These are phyloP conservation scores for Talaromyces sp. DNA, from an alignment of 2,329 filamentous ascomycete genomes.

Conservation along the genomic window DNA sequence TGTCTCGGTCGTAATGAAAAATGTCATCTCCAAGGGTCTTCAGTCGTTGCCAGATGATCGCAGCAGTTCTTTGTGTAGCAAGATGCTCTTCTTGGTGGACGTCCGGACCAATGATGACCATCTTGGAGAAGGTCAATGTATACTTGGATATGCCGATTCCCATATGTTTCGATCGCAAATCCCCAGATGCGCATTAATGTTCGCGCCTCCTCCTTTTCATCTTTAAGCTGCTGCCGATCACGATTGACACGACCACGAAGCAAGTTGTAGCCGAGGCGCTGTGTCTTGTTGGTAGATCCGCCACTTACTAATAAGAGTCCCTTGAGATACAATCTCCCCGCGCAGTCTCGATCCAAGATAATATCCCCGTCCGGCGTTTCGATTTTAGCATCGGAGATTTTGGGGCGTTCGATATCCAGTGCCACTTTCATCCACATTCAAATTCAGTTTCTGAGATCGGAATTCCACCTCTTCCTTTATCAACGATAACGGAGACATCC, in stretches of 20 bases:
- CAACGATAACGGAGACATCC: not conserved
- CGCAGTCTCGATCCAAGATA: not conserved
- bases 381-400: not conserved
- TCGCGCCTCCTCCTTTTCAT: not conserved
- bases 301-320: not conserved
- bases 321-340: constrained; percentile 1
- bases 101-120: not conserved
- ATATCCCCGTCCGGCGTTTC: constrained; percentile 6
- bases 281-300: not conserved
- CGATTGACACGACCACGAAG: not conserved
- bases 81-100: not conserved
- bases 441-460: not conserved
- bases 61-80: not conserved
- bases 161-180: not conserved
- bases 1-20: not conserved
- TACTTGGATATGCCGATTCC: not conserved
- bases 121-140: constrained; percentile 5
- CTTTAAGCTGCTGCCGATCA: not conserved
- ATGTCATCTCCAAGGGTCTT: not conserved
- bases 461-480: not conserved
- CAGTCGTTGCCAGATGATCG: not conserved
- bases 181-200: not conserved
- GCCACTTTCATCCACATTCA: not conserved
- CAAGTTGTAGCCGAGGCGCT: constrained; percentile 7
- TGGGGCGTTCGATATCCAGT: not conserved